Conservation (phyloP, 352 stramenopile species). For the Globisporangium echinulatum region DNA sequence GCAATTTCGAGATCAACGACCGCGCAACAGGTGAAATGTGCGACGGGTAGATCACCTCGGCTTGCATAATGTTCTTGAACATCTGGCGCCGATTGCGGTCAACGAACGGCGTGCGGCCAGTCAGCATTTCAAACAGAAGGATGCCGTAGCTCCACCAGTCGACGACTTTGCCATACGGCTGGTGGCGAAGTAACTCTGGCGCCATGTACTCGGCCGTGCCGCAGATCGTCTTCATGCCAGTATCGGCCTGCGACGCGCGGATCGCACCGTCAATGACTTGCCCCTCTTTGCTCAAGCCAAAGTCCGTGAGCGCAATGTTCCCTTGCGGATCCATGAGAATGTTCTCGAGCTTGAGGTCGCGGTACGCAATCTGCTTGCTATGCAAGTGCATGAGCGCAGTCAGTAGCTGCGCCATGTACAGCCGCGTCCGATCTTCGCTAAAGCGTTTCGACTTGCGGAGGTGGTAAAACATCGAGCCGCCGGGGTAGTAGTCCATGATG, state of each 20-base stretch:
- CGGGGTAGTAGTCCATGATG: slow-evolving; percentile 94
- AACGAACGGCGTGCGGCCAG: slow-evolving; percentile 79
- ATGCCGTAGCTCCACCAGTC: slow-evolving; percentile 90
- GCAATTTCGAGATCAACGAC: slow-evolving; percentile 83
- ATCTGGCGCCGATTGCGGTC: slow-evolving; percentile 85
- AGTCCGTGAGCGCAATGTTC: slow-evolving; percentile 85
- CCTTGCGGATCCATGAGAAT: slow-evolving; percentile 87
- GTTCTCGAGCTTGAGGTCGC: slow-evolving; percentile 88
- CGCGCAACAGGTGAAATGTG: slow-evolving; percentile 73
- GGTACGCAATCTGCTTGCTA: slow-evolving; percentile 86
- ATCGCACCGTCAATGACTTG: slow-evolving; percentile 79
- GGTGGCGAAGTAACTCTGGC: slow-evolving; percentile 73
- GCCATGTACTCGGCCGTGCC: slow-evolving; percentile 88
- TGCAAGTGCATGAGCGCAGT: slow-evolving; percentile 86
- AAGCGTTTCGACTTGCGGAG: slow-evolving; percentile 85
- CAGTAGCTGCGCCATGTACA: slow-evolving; percentile 87
- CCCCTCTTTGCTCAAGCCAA: slow-evolving; percentile 83
- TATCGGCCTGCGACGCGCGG: slow-evolving; percentile 67
- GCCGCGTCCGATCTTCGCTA: slow-evolving; percentile 69
- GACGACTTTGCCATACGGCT: slow-evolving; percentile 86
- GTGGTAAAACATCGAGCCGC: slow-evolving; percentile 87
- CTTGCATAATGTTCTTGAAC: slow-evolving; percentile 91
- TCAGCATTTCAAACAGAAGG: slow-evolving; percentile 87
- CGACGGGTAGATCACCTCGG: slow-evolving; percentile 82
- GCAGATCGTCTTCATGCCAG: slow-evolving; percentile 87